A percentile compares a stretch with the other conserved stretches of the same genome.
These are phyloP conservation scores for Aspergillus fijiensis DNA, from an alignment of 2,329 filamentous ascomycete genomes.

Conservation along the genomic window DNA sequence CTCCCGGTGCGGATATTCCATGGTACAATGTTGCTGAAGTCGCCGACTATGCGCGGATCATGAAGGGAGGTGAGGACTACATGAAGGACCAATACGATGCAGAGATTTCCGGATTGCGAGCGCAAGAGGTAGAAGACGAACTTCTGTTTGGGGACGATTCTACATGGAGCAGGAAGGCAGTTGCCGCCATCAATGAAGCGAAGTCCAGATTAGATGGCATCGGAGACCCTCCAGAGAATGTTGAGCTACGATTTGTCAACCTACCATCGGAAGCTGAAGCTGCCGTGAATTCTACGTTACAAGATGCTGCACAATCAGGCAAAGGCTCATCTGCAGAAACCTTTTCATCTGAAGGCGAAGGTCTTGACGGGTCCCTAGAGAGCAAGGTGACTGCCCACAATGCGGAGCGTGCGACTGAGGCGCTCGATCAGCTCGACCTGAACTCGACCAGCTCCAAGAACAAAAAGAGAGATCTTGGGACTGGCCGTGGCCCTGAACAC, in stretches of 20 bases:
- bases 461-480: slow-evolving; percentile 25
- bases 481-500: slow-evolving; percentile 41
- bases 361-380: slow-evolving; percentile 10
- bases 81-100: slow-evolving; percentile 77
- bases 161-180: slow-evolving; percentile 87
- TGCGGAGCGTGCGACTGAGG: slow-evolving; percentile 25
- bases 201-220: slow-evolving; percentile 73
- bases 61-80: slow-evolving; percentile 90
- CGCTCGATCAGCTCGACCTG: slow-evolving; percentile 25
- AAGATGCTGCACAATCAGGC: slow-evolving; percentile 49
- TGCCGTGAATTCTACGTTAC: slow-evolving; percentile 53
- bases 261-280: slow-evolving; percentile 48
- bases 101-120: slow-evolving; percentile 71
- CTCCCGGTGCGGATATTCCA: slow-evolving; percentile 73
- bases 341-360: slow-evolving; percentile 14
- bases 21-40: slow-evolving; percentile 96
- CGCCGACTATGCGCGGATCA: slow-evolving; percentile 88
- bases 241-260: slow-evolving; percentile 52
- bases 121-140: slow-evolving; percentile 85
- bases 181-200: slow-evolving; percentile 68
- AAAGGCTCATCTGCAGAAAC: slow-evolving; percentile 36
- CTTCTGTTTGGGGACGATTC: slow-evolving; percentile 86
- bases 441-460: slow-evolving; percentile 19
- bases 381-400: slow-evolving; percentile 18
- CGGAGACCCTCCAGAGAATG: slow-evolving; percentile 59